Evolutionary conservation across 495 filamentous ascomycete genomes (phyloP).

Genomic region (Penicillium cataractarum): DNA sequence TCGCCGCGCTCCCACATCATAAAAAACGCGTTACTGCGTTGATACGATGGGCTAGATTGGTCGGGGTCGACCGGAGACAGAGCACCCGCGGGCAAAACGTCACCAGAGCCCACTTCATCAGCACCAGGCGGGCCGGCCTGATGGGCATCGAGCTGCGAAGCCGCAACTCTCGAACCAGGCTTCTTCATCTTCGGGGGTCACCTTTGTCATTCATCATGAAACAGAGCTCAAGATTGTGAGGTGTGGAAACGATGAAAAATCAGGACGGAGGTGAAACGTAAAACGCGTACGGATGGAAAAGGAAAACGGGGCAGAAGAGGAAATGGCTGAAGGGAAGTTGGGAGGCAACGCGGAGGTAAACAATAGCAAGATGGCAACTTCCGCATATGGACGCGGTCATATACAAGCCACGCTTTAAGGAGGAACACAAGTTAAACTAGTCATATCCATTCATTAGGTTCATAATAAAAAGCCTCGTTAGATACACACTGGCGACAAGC

Average conservation of each 20-base stretch:
- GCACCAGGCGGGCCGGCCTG: not conserved
- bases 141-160: not conserved
- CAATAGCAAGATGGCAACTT: not conserved
- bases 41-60: not conserved
- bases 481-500: constrained; percentile 23
- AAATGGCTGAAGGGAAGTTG: not conserved
- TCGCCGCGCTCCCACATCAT: constrained; percentile 21
- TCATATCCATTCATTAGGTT: constrained; percentile 25
- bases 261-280: not conserved
- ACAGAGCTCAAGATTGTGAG: not conserved
- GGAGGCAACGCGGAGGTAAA: not conserved
- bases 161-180: not conserved
- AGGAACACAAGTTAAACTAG: not conserved
- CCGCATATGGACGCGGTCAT: no score
- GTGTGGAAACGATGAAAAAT: not conserved
- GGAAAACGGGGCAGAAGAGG: not conserved
- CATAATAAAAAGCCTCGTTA: constrained; percentile 13
- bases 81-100: not conserved
- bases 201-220: not conserved
- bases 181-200: not conserved
- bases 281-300: not conserved
- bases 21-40: constrained; percentile 37
- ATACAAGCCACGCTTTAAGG: not conserved
- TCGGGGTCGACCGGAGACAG: not conserved
- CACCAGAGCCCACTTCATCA: not conserved